Base-by-base conservation (phyloP, 2,329 filamentous ascomycete genomes). In the Incumbomyces lentus region DNA sequence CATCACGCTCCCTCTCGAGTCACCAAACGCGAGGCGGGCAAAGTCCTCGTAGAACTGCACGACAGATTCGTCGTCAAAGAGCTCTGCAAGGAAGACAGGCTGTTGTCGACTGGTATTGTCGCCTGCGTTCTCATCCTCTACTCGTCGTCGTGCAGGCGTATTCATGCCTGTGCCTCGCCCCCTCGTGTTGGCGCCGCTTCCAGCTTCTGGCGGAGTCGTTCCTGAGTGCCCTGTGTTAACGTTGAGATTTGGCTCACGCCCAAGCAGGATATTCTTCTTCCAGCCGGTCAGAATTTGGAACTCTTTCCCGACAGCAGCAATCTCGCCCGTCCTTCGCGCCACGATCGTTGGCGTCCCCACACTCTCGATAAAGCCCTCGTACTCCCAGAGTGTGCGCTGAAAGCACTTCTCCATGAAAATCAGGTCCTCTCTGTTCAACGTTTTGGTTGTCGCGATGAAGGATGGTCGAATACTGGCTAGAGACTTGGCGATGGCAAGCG, bases 401-500 rank as follows among this genome's bases (percentile, higher is more conserved):
- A 96, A 87, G 59, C 86, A 93, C 67, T 94, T 94, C 64, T 98
- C 92, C 84, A 95, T 95, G 64, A 96, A 95, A 17, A 98, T 81
- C 22, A 96, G 72, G 64, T 98, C 92, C 58, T 92, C 83, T 14
- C 82, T 74, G 53, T 87, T 89, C 50, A 96, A 71, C n/a, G 86
- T 88, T 59, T 86, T 85, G 16, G 86, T 94, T 52, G 87, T 93
- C 10, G 88, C 82, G 52, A 96, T 90, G 61, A 98, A 92, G 0
- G 88, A 92, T 1, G 92, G 90, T 6, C 92, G 82, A 56, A 95
- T 94, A 37, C 84, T 87, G 6, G 86, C 84, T 44, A 98, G 75
- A 0, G 89, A 84, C 66, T 89, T 86, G 49, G 87, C 88, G 54
- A 95, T 94, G 48, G 82, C 80, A 18, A 90, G 66, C 0, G 84